phyloP scores from a whole-genome alignment of 2,329 filamentous ascomycete species.

The Clarireedia homoeocarpa region DNA sequence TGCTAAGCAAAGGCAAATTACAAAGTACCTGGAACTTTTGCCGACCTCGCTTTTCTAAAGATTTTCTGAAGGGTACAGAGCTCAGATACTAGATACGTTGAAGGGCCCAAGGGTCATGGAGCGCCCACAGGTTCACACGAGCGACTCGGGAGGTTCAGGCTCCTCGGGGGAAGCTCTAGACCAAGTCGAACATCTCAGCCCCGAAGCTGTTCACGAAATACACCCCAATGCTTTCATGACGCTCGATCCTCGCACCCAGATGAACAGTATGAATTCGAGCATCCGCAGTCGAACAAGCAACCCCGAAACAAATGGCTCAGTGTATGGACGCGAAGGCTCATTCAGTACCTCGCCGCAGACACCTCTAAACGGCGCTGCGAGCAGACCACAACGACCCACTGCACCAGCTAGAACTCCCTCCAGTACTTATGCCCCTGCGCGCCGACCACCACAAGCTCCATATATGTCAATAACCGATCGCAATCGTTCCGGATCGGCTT shows the following conservation, averaged over 20 bases:
- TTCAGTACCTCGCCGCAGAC: constrained; percentile 18
- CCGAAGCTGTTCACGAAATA: constrained; percentile 15
- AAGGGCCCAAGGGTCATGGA: constrained; percentile 31
- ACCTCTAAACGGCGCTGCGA: constrained; percentile 38
- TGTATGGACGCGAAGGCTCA: constrained; percentile 17
- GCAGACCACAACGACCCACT: constrained; percentile 57
- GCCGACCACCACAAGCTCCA: constrained; percentile 43
- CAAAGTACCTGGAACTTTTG: too few species aligned
- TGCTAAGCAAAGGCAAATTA: constrained; percentile 9
- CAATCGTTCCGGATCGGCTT: constrained; percentile 48
- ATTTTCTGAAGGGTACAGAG: constrained; percentile 45
- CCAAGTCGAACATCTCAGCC: constrained; percentile 21
- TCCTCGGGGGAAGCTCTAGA: constrained; percentile 19
- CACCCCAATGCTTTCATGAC: constrained; percentile 16
- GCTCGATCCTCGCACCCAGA: constrained; percentile 21
- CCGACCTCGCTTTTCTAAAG: constrained; percentile 25
- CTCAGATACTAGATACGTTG: constrained; percentile 37
- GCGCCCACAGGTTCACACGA: constrained; percentile 25
- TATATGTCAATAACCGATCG: constrained; percentile 35
- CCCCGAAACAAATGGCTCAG: constrained; percentile 25
- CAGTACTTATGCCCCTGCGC: constrained; percentile 65
- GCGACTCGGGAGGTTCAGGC: constrained; percentile 37
- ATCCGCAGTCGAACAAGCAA: constrained; percentile 37
- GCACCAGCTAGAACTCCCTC: constrained; percentile 67
- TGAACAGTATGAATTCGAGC: constrained; percentile 25